These are phyloP conservation scores for Eucommia ulmoides DNA, from an alignment of 257 asterid species.

Conservation along the genomic window DNA sequence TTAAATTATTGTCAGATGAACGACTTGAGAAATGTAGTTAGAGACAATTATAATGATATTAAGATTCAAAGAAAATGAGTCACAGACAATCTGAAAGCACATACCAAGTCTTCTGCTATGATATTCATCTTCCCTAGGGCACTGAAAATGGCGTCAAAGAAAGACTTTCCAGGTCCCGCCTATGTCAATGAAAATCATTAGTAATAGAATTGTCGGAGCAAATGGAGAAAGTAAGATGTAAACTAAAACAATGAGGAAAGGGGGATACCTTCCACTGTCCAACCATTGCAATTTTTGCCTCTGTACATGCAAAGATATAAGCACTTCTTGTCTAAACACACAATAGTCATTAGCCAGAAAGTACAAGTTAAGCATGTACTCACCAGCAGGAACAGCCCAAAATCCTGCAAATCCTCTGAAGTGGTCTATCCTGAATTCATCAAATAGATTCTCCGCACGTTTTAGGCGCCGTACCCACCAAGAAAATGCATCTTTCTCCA, in stretches of 20 bases:
- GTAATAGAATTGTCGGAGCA: slow-evolving; percentile 10
- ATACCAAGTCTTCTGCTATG: slow-evolving; percentile 92
- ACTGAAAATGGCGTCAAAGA: slow-evolving; percentile 64
- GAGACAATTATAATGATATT: too few species aligned
- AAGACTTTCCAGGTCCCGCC: slow-evolving; percentile 91
- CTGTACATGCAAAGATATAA: slow-evolving; percentile 47
- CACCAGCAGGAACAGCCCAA: slow-evolving; percentile 99
- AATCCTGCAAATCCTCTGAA: slow-evolving; percentile 97
- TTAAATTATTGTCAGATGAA: too few species aligned
- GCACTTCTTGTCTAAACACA: slow-evolving; percentile 81
- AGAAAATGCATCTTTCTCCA: slow-evolving; percentile 80
- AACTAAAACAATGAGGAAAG: slow-evolving; percentile 10
- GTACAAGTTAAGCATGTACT: slow-evolving; percentile 14
- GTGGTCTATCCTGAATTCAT: slow-evolving; percentile 94
- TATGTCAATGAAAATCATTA: slow-evolving; percentile 31
- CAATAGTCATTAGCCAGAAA: slow-evolving; percentile 3
- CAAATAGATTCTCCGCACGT: slow-evolving; percentile 83
- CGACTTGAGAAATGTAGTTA: too few species aligned
- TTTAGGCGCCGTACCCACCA: slow-evolving; percentile 86
- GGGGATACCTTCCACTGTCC: slow-evolving; percentile 87
- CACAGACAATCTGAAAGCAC: too few species aligned
- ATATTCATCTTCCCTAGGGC: slow-evolving; percentile 83
- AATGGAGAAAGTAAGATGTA: slow-evolving; percentile 5
- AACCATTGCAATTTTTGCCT: slow-evolving; percentile 69
- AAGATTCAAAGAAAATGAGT: too few species aligned